Evolutionary conservation across 2,329 filamentous ascomycete genomes (phyloP), one percentile per base, ranked within the genome.

Genomic region (Exophiala oligosperma): DNA sequence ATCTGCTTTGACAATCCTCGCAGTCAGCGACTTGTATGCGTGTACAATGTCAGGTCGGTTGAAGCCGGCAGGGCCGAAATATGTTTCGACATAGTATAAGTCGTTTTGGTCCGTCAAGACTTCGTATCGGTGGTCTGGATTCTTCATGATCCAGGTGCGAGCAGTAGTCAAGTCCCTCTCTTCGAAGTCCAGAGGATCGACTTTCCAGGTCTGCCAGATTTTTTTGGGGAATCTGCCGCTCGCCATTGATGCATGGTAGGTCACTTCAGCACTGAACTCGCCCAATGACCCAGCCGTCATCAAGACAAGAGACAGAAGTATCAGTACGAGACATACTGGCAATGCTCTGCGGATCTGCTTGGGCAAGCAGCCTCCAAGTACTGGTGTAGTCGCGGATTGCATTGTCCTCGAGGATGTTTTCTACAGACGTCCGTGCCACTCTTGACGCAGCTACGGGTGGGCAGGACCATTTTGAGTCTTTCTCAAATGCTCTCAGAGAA

Each of bases 191-290:
- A 89, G 75, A 1, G 87, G 84, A 61, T 87, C 81, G 28, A 87
- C 81, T 70, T 90, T 91, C 88, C 88, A 91, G 0, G 84, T 87
- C 72, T 91, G 88, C 88, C 87, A 91, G 64, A 91, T 88, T 72
- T 90, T 91, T 55, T 79, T 79, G 4, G 81, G 88, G 66, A 85
- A 90, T n/a, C 38, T 29, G 21, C 56, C 55, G 4, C 54, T 57
- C 9, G n/a, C 51, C 37, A 38, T 14, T 4, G 41, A 57, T 11
- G 60, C 44, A 35, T 55, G 57, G 37, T 62, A 62, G 37, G 59
- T 50, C 21, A 56, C 40, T n/a, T 52, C 52, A 21, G 47, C 38
- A 23, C 64, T 63, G 64, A 70, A 65, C 64, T 69, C 50, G 67
- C 70, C 28, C 55, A 70, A 59, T 49, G 61, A 54, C 51, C 78